Evolutionary conservation across 257 asterid genomes (phyloP).

Genomic region (Gynochthodes officinalis): DNA sequence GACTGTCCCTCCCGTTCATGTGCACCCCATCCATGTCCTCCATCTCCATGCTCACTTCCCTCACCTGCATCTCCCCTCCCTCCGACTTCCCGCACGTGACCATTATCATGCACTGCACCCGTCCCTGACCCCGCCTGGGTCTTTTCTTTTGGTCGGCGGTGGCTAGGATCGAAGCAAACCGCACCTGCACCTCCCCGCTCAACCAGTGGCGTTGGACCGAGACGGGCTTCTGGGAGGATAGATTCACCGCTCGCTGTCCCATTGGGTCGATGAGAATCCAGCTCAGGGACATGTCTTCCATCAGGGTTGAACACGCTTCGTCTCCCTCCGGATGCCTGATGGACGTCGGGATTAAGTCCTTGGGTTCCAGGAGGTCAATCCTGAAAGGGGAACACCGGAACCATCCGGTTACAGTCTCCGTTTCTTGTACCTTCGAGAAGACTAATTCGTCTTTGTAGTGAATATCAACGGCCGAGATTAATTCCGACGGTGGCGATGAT

Average conservation of each 20-base stretch:
- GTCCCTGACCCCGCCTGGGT: conserved; percentile 12
- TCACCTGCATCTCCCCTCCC: conserved; percentile 72
- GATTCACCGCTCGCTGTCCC: conserved; percentile 48
- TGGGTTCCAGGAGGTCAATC: conserved; percentile 72
- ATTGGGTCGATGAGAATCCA: conserved; percentile 70
- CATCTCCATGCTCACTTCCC: conserved; percentile 68
- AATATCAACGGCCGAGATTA: conserved; percentile 81
- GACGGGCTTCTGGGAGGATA: conserved; percentile 67
- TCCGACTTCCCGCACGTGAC: conserved; percentile 67
- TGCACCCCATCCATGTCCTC: conserved; percentile 82
- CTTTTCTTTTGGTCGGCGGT: conserved; percentile 12
- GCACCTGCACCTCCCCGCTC: conserved; percentile 69
- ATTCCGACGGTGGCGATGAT: conserved; percentile 31
- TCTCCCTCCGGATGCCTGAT: conserved; percentile 45
- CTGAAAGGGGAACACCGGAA: conserved; percentile 84
- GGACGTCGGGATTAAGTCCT: conserved; percentile 58
- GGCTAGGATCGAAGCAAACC: conserved; percentile 50
- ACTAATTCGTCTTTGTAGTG: conserved; percentile 35
- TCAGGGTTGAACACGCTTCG: conserved; percentile 31
- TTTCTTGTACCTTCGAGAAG: conserved; percentile 48
- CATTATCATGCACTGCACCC: conserved; percentile 54
- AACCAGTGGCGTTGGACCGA: conserved; percentile 78
- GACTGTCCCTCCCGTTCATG: conserved; percentile 74
- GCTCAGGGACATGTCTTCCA: conserved; percentile 48
- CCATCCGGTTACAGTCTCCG: conserved; percentile 66